phyloP scores from a whole-genome alignment of 2,329 filamentous ascomycete species.

The Leptographium procerum region DNA sequence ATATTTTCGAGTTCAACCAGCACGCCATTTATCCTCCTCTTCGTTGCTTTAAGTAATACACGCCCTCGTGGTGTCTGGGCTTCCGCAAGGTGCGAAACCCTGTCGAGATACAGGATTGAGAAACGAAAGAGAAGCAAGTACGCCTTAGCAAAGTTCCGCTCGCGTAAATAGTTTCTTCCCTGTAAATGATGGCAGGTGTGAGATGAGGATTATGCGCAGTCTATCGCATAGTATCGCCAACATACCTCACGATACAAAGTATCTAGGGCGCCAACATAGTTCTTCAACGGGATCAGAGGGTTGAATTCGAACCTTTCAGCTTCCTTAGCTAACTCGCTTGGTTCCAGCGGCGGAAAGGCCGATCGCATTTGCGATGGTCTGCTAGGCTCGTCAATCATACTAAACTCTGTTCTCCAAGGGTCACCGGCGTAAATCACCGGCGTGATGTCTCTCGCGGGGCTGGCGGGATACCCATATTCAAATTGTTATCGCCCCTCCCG shows the following conservation, averaged over 20 bases:
- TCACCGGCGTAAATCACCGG: not conserved
- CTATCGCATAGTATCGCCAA: not conserved
- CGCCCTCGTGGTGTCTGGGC: constrained; percentile 54
- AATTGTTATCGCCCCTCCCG: not conserved
- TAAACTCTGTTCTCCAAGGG: not conserved
- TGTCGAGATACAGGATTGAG: constrained; percentile 68
- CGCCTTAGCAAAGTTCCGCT: constrained; percentile 77
- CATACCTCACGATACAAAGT: constrained; percentile 68
- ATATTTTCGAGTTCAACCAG: constrained; percentile 63
- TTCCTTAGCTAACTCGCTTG: constrained; percentile 64
- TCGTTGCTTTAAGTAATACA: constrained; percentile 44
- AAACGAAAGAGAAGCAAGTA: constrained; percentile 89
- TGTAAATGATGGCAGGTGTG: constrained; percentile 23
- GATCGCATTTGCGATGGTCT: not conserved
- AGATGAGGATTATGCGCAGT: not conserved
- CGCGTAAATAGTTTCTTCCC: constrained; percentile 74
- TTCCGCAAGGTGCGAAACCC: constrained; percentile 66
- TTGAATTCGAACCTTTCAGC: constrained; percentile 78
- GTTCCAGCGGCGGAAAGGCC: constrained; percentile 45
- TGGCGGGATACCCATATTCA: not conserved
- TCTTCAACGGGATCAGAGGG: constrained; percentile 60
- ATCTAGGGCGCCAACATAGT: constrained; percentile 72
- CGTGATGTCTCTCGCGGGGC: not conserved
- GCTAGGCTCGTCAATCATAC: not conserved
- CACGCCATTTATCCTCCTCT: constrained; percentile 42